These are phyloP conservation scores for Cyberlindnera maclurae DNA, from an alignment of 805 yeast species.

Conservation along the genomic window DNA sequence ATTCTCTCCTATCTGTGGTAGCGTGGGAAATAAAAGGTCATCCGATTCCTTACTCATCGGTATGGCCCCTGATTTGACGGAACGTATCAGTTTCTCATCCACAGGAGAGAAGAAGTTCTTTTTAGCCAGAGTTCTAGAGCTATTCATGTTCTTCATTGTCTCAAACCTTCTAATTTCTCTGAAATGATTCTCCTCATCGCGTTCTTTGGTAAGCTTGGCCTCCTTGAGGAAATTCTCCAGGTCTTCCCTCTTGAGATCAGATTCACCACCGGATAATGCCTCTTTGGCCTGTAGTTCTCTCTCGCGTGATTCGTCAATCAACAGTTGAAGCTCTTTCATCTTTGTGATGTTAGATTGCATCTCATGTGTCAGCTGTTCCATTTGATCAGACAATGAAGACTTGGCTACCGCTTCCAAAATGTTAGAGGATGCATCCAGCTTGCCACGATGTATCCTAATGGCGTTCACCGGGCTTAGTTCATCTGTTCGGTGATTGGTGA, in stretches of 20 bases:
- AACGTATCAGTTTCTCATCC: slow-evolving; percentile 9
- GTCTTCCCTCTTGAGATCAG: slow-evolving; percentile 14
- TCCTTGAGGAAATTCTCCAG: slow-evolving; percentile 36
- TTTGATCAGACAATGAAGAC: no score
- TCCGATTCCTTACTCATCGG: slow-evolving; percentile 14
- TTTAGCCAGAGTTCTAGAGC: slow-evolving; percentile 32
- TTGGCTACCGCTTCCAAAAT: no score
- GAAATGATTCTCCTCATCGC: slow-evolving; percentile 36
- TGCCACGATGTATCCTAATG: no score
- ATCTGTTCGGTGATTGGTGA: no score
- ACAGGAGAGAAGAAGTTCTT: slow-evolving; percentile 36
- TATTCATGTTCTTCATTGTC: slow-evolving; percentile 23
- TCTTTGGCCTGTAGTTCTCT: slow-evolving; percentile 1
- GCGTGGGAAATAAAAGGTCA: slow-evolving; percentile 20
- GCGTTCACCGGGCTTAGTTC: no score
- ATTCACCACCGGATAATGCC: no score
- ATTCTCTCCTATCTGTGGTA: slow-evolving; percentile 6
- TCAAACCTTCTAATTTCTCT: slow-evolving; percentile 46
- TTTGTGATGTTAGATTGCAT: slow-evolving; percentile 3
- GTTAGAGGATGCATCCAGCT: no score
- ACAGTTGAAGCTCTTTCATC: slow-evolving; percentile 6
- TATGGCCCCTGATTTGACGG: slow-evolving; percentile 7
- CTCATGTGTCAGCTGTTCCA: slow-evolving; percentile 1
- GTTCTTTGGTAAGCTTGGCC: slow-evolving; percentile 35
- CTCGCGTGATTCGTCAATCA: slow-evolving; percentile 4